phyloP scores from a whole-genome alignment of 306 rosid species.

The Cucumis hystrix region DNA sequence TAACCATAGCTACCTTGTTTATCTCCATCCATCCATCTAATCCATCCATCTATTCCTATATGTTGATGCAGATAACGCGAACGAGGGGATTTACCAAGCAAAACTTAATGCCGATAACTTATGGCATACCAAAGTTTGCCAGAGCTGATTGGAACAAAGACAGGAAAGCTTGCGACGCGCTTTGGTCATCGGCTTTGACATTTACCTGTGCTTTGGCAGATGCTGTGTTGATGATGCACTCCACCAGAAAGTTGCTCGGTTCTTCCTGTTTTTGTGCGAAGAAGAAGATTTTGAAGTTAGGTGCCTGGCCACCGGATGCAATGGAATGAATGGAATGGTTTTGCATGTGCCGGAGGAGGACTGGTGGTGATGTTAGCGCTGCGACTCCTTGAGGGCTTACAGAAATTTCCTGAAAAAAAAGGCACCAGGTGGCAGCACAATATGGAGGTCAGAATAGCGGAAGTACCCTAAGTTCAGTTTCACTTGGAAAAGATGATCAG shows the following conservation, averaged over 20 bases:
- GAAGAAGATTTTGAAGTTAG: slow-evolving; percentile 91
- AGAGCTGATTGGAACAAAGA: slow-evolving; percentile 77
- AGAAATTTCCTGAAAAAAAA: slow-evolving; percentile 45
- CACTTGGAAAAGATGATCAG: background rate
- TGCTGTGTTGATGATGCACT: slow-evolving; percentile 81
- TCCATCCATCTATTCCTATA: background rate
- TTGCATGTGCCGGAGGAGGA: slow-evolving; percentile 82
- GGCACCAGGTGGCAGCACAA: background rate
- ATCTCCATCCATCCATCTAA: background rate
- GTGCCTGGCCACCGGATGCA: slow-evolving; percentile 91
- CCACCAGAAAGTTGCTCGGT: slow-evolving; percentile 69
- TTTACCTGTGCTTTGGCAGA: slow-evolving; percentile 74
- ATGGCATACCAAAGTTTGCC: slow-evolving; percentile 54
- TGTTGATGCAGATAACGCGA: background rate
- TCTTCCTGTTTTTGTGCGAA: slow-evolving; percentile 83
- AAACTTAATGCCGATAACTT: slow-evolving; percentile 8
- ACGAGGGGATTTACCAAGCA: background rate
- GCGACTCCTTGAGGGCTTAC: slow-evolving; percentile 58
- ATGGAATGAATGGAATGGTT: slow-evolving; percentile 76
- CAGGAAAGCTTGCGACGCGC: slow-evolving; percentile 53
- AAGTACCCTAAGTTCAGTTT: background rate
- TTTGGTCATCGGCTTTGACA: slow-evolving; percentile 85
- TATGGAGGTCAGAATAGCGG: background rate
- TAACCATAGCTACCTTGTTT: background rate
- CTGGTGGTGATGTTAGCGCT: slow-evolving; percentile 45